A percentile compares a stretch with the other conserved stretches of the same genome.
These are phyloP conservation scores for Cladosporium sp. DNA, from an alignment of 2,329 filamentous ascomycete genomes.

Conservation along the genomic window DNA sequence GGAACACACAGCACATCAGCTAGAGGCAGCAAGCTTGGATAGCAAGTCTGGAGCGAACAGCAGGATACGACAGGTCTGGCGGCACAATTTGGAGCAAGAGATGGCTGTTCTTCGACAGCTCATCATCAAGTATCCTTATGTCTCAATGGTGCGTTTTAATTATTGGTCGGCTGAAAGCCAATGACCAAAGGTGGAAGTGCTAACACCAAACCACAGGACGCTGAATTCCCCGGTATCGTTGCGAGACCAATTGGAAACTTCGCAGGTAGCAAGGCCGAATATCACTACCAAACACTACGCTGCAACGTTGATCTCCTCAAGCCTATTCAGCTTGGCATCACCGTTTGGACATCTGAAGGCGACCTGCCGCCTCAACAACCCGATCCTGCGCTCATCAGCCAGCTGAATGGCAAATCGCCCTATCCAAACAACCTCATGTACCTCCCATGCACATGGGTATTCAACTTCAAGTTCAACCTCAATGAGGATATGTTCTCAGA, in stretches of 20 bases:
- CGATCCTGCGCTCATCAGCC: conserved; percentile 47
- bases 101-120: conserved; percentile 80
- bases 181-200: background rate
- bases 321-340: conserved; percentile 95
- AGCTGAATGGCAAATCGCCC: conserved; percentile 40
- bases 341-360: conserved; percentile 86
- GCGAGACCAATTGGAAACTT: conserved; percentile 94
- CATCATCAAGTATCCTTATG: conserved; percentile 89
- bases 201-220: conserved; percentile 65
- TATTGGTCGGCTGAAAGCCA: conserved; percentile 48
- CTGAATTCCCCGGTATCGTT: conserved; percentile 97
- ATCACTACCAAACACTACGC: conserved; percentile 96
- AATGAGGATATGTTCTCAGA: conserved; percentile 98
- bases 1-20: conserved; percentile 46
- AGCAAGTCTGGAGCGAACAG: conserved; percentile 64
- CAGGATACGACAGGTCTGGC: conserved; percentile 95
- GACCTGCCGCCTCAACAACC: conserved; percentile 77
- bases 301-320: conserved; percentile 97
- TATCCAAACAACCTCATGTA: conserved; percentile 47
- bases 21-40: conserved; percentile 41
- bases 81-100: conserved; percentile 85
- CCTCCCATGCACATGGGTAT: conserved; percentile 93
- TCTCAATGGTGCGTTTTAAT: conserved; percentile 83
- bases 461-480: conserved; percentile 96
- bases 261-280: conserved; percentile 83